These are phyloP conservation scores for Phytophthora sp. DNA, from an alignment of 352 stramenopile species.

Conservation along the genomic window DNA sequence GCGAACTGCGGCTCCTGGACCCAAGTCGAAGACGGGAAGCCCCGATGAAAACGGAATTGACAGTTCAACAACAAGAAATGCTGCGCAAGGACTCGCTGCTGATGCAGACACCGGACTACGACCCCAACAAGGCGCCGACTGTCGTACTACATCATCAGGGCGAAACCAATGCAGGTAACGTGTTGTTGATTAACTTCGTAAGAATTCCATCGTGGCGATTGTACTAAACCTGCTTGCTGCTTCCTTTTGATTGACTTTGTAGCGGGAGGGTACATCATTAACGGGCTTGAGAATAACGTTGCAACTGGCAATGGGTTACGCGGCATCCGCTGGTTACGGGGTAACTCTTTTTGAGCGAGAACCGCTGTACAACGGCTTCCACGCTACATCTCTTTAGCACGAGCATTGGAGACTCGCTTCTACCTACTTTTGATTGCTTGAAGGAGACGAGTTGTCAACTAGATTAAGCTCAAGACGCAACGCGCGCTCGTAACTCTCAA, in stretches of 20 bases:
- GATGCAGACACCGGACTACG: conserved; percentile 66
- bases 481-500: conserved; percentile 53
- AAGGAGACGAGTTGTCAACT: conserved; percentile 7
- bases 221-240: conserved; percentile 11
- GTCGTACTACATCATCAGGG: conserved; percentile 80
- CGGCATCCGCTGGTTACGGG: conserved; percentile 80
- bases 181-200: conserved; percentile 8
- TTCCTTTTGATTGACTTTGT: not conserved
- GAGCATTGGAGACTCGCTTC: conserved; percentile 14
- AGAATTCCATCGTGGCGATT: not conserved
- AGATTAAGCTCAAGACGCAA: conserved; percentile 45
- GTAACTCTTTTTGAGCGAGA: conserved; percentile 66
- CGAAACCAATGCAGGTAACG: conserved; percentile 66
- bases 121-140: conserved; percentile 72
- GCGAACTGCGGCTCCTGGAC: conserved; percentile 54
- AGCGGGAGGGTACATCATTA: conserved; percentile 83
- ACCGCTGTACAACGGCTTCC: not conserved
- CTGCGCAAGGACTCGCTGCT: conserved; percentile 64
- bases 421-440: conserved; percentile 14
- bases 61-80: conserved; percentile 45
- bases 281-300: conserved; percentile 85
- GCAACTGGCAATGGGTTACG: conserved; percentile 78
- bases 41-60: conserved; percentile 24
- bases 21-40: conserved; percentile 21
- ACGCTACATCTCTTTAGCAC: conserved; percentile 16